phyloP scores from a whole-genome alignment of 306 rosid genomes.

The Trichosanthes truncata region DNA sequence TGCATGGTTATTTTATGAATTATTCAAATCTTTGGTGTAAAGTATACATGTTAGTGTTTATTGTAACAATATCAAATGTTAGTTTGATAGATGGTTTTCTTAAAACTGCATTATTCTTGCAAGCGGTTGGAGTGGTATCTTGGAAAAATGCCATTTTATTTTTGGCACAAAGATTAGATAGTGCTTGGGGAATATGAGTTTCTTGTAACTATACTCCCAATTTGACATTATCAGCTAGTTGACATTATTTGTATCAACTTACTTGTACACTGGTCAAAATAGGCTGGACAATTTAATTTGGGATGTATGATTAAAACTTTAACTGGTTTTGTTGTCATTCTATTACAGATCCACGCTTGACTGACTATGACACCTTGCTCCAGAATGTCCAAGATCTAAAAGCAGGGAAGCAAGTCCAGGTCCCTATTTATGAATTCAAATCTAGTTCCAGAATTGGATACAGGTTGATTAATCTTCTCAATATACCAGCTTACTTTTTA shows the following conservation, averaged over 20 bases:
- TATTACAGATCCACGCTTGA: constrained; percentile 89
- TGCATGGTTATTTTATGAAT: not conserved
- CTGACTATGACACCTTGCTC: constrained; percentile 87
- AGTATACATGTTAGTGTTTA: not conserved
- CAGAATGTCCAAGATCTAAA: constrained; percentile 81
- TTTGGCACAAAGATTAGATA: not conserved
- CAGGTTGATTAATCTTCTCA: constrained; percentile 41
- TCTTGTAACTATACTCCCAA: not conserved
- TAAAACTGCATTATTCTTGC: not conserved
- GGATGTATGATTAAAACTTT: not conserved
- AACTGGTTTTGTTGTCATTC: constrained; percentile 14
- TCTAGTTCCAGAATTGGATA: constrained; percentile 85
- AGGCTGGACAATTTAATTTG: constrained; percentile 16
- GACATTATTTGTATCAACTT: not conserved
- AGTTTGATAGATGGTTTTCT: not conserved
- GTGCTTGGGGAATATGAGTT: not conserved
- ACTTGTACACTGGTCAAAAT: not conserved
- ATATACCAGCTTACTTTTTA: not conserved
- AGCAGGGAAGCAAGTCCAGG: constrained; percentile 68
- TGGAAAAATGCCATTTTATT: not conserved
- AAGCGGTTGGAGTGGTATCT: not conserved
- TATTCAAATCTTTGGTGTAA: not conserved
- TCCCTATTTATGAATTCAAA: constrained; percentile 96
- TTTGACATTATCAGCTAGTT: not conserved
- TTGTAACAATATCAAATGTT: not conserved